Evolutionary conservation across 495 filamentous ascomycete species (phyloP), one percentile per base, ranked within the genome.

Genomic region (Lophiostoma macrostomum): DNA sequence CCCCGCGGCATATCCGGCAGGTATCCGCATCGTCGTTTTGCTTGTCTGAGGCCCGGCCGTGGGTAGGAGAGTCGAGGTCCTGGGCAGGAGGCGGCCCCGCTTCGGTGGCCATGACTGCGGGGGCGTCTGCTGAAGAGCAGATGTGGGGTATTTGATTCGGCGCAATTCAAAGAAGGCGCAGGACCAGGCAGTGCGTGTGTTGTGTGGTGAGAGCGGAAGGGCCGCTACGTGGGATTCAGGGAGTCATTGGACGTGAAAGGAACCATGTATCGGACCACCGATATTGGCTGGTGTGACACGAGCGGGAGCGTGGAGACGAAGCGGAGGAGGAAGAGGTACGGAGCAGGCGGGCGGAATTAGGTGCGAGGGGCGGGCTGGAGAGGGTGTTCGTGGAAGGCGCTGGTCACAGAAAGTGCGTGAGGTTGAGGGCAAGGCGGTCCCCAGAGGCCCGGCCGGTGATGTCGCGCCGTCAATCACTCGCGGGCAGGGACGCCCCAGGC

Each of bases 1-100:
- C 94, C 13, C 88, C 88, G 53, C 95, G 79, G 70, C 93, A 99
- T 72, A 99, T 97, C 38, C 93, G 81, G 70, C 93, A 99, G 19
- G 88, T 94, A 64, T 95, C 90, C 24, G 79, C 72, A 50, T 87
- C 83, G 12, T 58, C 59, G 60, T 61, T 56, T 49, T 45, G 41
- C 41, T 28, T 44, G 25, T 60, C 39, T 36, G 42, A 32, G 7
- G 12, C 14, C 16, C 10, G 14, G 13, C 40, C 45, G 36, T 11
- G 14, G 13, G 53, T 23, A 23, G 48, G 28, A 16, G 19, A 25
- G 14, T 51, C 69, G 32, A 79, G 75, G 56, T 86, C 82, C 70
- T 85, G 85, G 83, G 85, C 85, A 14, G n/a, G 30, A 24, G 34
- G 20, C 12, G 34, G 34, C n/a, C 4, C 14, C n/a, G 34, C 39